Base-by-base conservation (phyloP, 1,284 basidiomycete species). In the Dichomitus squalens region DNA sequence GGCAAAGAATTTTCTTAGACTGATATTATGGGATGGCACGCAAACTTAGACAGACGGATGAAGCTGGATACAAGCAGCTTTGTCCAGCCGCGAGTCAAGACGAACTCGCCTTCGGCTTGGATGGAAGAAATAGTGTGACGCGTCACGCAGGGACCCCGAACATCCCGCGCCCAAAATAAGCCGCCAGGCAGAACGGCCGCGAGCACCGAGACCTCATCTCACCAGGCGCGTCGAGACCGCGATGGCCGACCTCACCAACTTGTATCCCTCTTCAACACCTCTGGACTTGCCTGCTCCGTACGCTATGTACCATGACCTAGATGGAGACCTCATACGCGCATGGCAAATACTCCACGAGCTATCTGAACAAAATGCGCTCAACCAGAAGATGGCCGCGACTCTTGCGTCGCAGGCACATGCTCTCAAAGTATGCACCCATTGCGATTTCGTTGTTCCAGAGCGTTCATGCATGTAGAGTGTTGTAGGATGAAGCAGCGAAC, bases 301-400 rank as follows among this genome's bases (percentile, higher is more conserved):
- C 53, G 60, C 60, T 25, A 75, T 75, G 75, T 72, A 74, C 53
- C 67, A 70, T 64, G 72, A 75, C 69, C 81, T 88, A 78, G 92
- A 95, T 64, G 81, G 77, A 61, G 92, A 95, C 65, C 71, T 93
- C 57, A 69, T 86, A 43, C 81, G 87, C 27, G 81, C 91, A 59
- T 93, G 89, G 87, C 84, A 88, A 58, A 81, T 95, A 55, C 82
- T 95, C 7, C 83, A 86, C 64, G 92, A 95, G 68, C 82, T 95
- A 65, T 83, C 84, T 73, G 92, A 95, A 43, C 96, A 98, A 76
- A 86, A 98, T 57, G 80, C 86, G 1, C 85, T 87, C 64, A 98
- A 98, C 75, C 84, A 93, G 52, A 90, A 92, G 68, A 80, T 94
- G 55, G 83, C 93, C 9, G 78, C 76, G 39, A 80, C 86, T 3